Evolutionary conservation across 768 basidiomycete species (phyloP).

Genomic region (Hypholoma sublateritium): DNA sequence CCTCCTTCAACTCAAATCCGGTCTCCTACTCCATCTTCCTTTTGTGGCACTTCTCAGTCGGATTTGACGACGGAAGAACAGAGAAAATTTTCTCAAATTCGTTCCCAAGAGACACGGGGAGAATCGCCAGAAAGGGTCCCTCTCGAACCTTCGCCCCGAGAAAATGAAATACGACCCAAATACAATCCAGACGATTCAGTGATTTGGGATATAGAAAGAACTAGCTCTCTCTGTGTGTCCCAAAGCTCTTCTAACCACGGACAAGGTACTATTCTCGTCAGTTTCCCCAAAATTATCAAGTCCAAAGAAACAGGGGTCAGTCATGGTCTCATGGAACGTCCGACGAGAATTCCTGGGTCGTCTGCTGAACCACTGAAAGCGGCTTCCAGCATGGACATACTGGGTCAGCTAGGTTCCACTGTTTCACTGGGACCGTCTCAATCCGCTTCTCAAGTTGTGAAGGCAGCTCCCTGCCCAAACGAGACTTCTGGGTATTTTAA

Average conservation of each 20-base stretch:
- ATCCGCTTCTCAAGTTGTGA: constrained; percentile 24
- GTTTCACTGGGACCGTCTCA: constrained; percentile 29
- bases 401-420: background rate
- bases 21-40: background rate
- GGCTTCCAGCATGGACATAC: background rate
- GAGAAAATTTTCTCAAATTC: background rate
- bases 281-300: constrained; percentile 1
- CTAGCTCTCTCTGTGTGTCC: constrained; percentile 5
- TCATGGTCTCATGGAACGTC: no score
- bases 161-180: background rate
- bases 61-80: background rate
- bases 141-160: background rate
- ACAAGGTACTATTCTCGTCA: constrained; percentile 12
- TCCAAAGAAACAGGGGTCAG: background rate
- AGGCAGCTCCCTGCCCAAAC: background rate
- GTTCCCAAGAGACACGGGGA: no score
- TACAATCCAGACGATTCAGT: constrained; percentile 27
- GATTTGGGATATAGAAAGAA: constrained; percentile 33
- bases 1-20: background rate
- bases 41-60: background rate
- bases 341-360: background rate
- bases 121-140: background rate
- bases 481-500: constrained; percentile 14
- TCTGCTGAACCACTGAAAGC: background rate
- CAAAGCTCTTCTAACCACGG: constrained; percentile 5